Percentiles rank a stretch among this genome's conserved stretches.
Evolutionary conservation across 208 protist species (phyloP).

Genomic region (Wallacemonas sp.): DNA sequence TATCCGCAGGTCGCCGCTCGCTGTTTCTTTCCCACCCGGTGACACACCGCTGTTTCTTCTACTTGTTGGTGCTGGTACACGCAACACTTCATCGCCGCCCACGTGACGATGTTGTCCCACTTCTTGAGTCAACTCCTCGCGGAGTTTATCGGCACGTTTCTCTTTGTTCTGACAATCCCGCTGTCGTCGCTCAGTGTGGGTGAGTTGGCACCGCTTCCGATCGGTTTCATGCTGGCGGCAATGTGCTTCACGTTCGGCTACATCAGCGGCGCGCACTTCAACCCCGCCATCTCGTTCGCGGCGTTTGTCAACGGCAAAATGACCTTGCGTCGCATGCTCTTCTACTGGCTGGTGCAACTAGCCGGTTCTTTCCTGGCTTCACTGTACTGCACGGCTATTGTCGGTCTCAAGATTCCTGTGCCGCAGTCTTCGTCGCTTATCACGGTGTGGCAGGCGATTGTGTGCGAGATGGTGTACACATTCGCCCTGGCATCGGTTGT

Average conservation of each 20-base stretch:
- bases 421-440: conserved; percentile 38
- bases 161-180: conserved; percentile 79
- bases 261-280: conserved; percentile 93
- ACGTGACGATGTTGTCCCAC: conserved; percentile 48
- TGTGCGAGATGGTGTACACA: conserved; percentile 81
- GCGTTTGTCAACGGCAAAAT: conserved; percentile 84
- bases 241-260: conserved; percentile 92
- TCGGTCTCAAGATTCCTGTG: conserved; percentile 68
- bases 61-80: too few species aligned
- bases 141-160: conserved; percentile 86
- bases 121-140: conserved; percentile 65
- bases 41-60: too few species aligned
- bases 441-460: conserved; percentile 59
- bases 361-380: conserved; percentile 67
- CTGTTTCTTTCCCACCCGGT: too few species aligned
- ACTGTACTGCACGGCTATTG: conserved; percentile 74
- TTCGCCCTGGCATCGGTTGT: conserved; percentile 80
- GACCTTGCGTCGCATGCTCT: conserved; percentile 44
- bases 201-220: conserved; percentile 67
- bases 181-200: conserved; percentile 70
- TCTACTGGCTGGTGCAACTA: conserved; percentile 80
- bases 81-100: too few species aligned
- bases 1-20: too few species aligned
- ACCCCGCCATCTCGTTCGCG: conserved; percentile 90
- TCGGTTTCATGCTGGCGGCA: conserved; percentile 85